phyloP scores from a whole-genome alignment of 2,329 filamentous ascomycete species.

The Calonectria pteridis region DNA sequence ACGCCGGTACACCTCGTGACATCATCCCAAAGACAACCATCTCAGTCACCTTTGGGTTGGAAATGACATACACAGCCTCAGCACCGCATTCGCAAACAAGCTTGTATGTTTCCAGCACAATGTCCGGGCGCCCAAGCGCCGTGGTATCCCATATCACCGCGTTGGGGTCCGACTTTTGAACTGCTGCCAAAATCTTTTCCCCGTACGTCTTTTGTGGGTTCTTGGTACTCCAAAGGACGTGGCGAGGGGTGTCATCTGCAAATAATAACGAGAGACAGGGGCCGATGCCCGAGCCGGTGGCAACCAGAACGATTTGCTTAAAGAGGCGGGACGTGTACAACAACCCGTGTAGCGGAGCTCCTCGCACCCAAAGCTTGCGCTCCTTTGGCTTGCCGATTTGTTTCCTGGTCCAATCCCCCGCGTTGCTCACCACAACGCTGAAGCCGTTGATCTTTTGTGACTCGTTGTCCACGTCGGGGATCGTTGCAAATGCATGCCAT shows the following conservation, averaged over 20 bases:
- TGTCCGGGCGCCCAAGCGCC: conserved; percentile 64
- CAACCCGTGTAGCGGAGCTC: conserved; percentile 68
- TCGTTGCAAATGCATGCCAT: conserved; percentile 78
- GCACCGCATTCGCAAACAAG: conserved; percentile 63
- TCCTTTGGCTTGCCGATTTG: conserved; percentile 69
- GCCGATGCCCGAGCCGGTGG: conserved; percentile 36
- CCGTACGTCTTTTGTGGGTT: conserved; percentile 34
- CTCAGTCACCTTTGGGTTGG: conserved; percentile 71
- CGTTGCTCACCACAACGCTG: conserved; percentile 74
- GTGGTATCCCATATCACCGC: conserved; percentile 66
- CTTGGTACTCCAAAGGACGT: conserved; percentile 36
- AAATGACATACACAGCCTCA: conserved; percentile 77
- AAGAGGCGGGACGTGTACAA: conserved; percentile 33
- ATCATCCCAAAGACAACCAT: conserved; percentile 75
- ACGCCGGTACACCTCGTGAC: conserved; percentile 70
- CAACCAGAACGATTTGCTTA: conserved; percentile 37
- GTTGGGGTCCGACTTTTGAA: conserved; percentile 27
- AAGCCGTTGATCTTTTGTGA: conserved; percentile 61
- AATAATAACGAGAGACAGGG: conserved; percentile 35
- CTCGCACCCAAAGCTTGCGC: conserved; percentile 71
- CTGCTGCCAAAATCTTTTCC: conserved; percentile 27
- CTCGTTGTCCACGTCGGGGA: conserved; percentile 60
- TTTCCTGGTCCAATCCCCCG: conserved; percentile 76
- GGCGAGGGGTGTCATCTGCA: conserved; percentile 34
- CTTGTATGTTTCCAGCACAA: conserved; percentile 56